Conservation (phyloP, 2,329 filamentous ascomycete genomes). For the Coniochaeta hoffmannii region DNA sequence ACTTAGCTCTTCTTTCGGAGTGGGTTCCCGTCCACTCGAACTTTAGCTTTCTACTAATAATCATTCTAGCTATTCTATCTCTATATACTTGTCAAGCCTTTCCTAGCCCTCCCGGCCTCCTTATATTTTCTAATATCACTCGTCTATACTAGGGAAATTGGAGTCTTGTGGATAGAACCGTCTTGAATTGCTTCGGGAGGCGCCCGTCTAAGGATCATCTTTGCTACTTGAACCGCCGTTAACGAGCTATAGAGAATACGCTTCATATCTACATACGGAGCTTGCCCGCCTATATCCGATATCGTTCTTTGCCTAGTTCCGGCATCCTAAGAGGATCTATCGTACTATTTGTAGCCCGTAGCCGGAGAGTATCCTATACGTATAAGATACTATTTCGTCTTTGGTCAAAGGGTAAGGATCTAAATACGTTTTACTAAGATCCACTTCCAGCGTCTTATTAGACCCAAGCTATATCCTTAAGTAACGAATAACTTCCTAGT, state of each 20-base stretch:
- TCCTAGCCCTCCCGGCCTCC: slow-evolving; percentile 19
- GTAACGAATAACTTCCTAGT: too few species aligned
- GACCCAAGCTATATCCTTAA: too few species aligned
- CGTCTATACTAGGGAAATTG: slow-evolving; percentile 13
- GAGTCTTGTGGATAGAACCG: slow-evolving; percentile 18
- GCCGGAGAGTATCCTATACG: too few species aligned
- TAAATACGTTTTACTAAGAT: too few species aligned
- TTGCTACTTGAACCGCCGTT: slow-evolving; percentile 24
- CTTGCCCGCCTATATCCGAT: slow-evolving; percentile 9
- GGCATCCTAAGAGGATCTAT: slow-evolving; percentile 22
- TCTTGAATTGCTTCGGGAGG: slow-evolving; percentile 19
- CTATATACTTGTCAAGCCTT: slow-evolving; percentile 17
- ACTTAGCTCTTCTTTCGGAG: too few species aligned
- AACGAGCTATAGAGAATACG: slow-evolving; percentile 22
- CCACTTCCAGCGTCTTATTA: too few species aligned
- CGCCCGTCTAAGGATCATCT: slow-evolving; percentile 24
- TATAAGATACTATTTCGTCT: too few species aligned
- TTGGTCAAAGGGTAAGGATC: too few species aligned
- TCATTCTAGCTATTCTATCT: slow-evolving; percentile 17
- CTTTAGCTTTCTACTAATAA: slow-evolving; percentile 1
- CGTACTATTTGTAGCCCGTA: slow-evolving; percentile 18
- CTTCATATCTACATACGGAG: slow-evolving; percentile 19
- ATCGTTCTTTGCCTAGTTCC: slow-evolving; percentile 19
- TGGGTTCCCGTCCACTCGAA: slow-evolving; percentile 6
- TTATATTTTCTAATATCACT: slow-evolving; percentile 18